Evolutionary conservation across 805 yeast species (phyloP).

Genomic region (Suhomyces xylopsoci): DNA sequence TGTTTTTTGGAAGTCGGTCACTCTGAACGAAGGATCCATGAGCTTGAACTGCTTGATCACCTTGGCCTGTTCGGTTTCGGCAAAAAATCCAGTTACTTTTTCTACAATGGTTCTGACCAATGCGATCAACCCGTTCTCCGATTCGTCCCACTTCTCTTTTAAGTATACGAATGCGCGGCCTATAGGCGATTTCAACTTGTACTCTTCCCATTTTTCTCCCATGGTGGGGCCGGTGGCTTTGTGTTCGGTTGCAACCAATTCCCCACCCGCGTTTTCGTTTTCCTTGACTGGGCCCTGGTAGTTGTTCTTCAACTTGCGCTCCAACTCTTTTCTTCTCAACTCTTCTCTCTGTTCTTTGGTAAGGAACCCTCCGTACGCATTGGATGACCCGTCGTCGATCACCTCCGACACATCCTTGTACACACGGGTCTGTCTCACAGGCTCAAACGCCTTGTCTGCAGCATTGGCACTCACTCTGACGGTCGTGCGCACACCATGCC

Average conservation of each 20-base stretch:
- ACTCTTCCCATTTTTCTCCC: conserved; percentile 63
- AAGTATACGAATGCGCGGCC: conserved; percentile 63
- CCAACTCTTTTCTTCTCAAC: conserved; percentile 54
- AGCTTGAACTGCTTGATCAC: conserved; percentile 82
- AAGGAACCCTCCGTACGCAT: conserved; percentile 89
- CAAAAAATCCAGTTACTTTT: conserved; percentile 82
- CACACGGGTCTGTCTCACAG: conserved; percentile 85
- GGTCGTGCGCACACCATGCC: conserved; percentile 81
- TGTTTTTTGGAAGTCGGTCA: conserved; percentile 74
- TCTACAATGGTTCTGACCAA: conserved; percentile 75
- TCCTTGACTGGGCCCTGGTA: conserved; percentile 68
- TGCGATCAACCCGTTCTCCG: conserved; percentile 87
- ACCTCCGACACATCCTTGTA: conserved; percentile 87
- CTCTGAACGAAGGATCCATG: conserved; percentile 85
- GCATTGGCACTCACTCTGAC: conserved; percentile 79
- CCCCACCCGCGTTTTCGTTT: conserved; percentile 79
- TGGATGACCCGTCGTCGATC: conserved; percentile 87
- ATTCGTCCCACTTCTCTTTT: conserved; percentile 82
- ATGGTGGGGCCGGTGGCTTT: conserved; percentile 69
- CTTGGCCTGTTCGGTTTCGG: conserved; percentile 94
- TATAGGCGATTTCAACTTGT: conserved; percentile 62
- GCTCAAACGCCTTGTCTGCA: conserved; percentile 87
- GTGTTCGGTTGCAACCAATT: conserved; percentile 76
- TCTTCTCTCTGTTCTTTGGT: conserved; percentile 74
- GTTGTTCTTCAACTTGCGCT: conserved; percentile 57